Evolutionary conservation across 192 early-diverging fungal species (phyloP).

Genomic region (Neocallimastix lanati): DNA sequence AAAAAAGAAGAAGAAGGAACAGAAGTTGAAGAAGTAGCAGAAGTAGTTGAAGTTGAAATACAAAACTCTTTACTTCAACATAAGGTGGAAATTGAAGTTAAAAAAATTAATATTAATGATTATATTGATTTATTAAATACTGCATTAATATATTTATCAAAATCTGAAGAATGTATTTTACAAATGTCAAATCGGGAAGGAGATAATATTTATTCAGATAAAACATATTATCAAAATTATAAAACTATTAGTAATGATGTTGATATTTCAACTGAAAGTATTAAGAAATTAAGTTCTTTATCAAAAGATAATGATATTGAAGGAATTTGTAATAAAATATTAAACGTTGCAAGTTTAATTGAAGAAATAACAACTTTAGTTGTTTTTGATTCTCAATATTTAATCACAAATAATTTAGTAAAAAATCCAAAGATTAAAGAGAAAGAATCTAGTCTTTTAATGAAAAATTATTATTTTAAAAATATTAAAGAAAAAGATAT

Average conservation of each 20-base stretch:
- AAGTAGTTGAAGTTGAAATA: conserved; percentile 6
- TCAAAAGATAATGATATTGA: background rate
- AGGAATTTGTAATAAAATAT: background rate
- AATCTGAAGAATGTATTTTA: background rate
- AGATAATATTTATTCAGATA: background rate
- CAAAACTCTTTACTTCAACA: background rate
- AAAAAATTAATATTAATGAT: background rate
- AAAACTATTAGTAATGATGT: background rate
- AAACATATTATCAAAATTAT: background rate
- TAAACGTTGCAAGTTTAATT: background rate
- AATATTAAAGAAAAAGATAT: background rate
- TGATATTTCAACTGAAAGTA: background rate
- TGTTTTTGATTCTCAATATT: background rate
- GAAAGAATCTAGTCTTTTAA: background rate
- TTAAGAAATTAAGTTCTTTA: background rate
- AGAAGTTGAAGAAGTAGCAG: conserved; percentile 24
- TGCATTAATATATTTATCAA: background rate
- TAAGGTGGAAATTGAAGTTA: background rate
- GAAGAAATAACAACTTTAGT: background rate
- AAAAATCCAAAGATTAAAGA: background rate
- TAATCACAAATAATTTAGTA: background rate
- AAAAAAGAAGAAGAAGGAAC: conserved; percentile 16
- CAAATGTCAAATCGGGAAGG: background rate
- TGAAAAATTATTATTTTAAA: background rate
- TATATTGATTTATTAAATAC: background rate